phyloP scores from a whole-genome alignment of 768 basidiomycete species.

The Vararia minispora region DNA sequence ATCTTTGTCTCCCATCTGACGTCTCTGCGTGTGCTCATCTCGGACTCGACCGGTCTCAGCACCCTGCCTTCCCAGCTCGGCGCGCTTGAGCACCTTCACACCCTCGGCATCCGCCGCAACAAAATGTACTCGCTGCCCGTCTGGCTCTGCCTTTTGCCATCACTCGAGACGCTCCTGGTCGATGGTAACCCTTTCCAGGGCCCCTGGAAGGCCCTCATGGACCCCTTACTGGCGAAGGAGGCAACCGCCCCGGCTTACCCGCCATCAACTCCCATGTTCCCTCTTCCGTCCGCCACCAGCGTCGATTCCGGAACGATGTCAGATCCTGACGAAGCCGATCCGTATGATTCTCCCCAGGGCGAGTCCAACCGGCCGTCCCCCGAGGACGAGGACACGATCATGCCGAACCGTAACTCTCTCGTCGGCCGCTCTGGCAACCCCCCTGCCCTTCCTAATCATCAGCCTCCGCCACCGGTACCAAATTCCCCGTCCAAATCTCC shows the following conservation, averaged over 20 bases:
- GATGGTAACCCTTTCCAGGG: slow-evolving; percentile 95
- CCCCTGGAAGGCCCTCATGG: slow-evolving; percentile 84
- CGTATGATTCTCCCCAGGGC: slow-evolving; percentile 37
- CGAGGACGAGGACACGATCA: slow-evolving; percentile 70
- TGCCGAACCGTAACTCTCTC: slow-evolving; percentile 43
- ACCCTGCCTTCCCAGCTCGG: slow-evolving; percentile 67
- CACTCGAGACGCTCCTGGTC: slow-evolving; percentile 79
- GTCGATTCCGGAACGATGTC: slow-evolving; percentile 33
- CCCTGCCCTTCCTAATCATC: slow-evolving; percentile 25
- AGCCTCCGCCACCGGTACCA: slow-evolving; percentile 17
- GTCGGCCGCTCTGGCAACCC: slow-evolving; percentile 42
- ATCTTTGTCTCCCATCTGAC: slow-evolving; percentile 69
- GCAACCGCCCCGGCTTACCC: slow-evolving; percentile 54
- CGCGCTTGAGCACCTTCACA: slow-evolving; percentile 72
- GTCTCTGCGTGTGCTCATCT: slow-evolving; percentile 78
- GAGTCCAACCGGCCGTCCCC: slow-evolving; percentile 28
- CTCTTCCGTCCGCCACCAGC: slow-evolving; percentile 35
- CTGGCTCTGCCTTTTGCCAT: slow-evolving; percentile 86
- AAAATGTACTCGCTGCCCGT: slow-evolving; percentile 82
- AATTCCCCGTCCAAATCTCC: slow-evolving; percentile 7
- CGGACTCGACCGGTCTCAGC: slow-evolving; percentile 79
- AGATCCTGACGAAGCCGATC: slow-evolving; percentile 44
- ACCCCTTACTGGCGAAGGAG: slow-evolving; percentile 62
- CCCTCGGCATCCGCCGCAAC: slow-evolving; percentile 82
- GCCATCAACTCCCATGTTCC: slow-evolving; percentile 51